phyloP scores from a whole-genome alignment of 1,139 yeast genomes.

The Suhomyces chickasaworum region DNA sequence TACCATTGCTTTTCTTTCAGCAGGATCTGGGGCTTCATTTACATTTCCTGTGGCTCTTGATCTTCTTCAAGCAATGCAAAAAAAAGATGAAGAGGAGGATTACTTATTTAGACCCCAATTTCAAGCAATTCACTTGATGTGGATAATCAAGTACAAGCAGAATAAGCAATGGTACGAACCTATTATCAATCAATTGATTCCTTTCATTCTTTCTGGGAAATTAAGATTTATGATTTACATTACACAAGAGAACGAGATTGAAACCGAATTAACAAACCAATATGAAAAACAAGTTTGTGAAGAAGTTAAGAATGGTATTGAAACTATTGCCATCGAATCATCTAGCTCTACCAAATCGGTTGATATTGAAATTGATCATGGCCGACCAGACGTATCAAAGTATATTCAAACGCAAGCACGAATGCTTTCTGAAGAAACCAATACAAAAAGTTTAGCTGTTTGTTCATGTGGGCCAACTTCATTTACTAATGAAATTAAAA shows the following conservation, averaged over 20 bases:
- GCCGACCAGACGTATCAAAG: conserved; percentile 12
- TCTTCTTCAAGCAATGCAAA: conserved; percentile 28
- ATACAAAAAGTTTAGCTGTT: conserved; percentile 31
- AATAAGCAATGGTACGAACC: conserved; percentile 43
- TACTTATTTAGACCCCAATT: conserved; percentile 35
- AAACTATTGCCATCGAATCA: neutral
- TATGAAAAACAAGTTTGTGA: neutral
- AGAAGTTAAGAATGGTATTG: neutral
- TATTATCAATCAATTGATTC: conserved; percentile 30
- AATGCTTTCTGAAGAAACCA: conserved; percentile 4
- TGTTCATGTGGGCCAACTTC: conserved; percentile 40
- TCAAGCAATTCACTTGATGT: conserved; percentile 33
- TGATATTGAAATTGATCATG: conserved; percentile 3
- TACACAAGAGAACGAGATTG: conserved; percentile 19
- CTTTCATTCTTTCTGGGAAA: conserved; percentile 27
- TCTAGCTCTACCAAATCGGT: neutral
- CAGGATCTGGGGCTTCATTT: conserved; percentile 52
- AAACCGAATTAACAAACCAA: neutral
- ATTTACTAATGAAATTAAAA: conserved; percentile 30
- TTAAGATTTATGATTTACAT: conserved; percentile 28
- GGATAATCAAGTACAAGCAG: conserved; percentile 33
- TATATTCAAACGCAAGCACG: conserved; percentile 9
- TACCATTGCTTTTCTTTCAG: conserved; percentile 40
- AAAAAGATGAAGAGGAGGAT: conserved; percentile 32
- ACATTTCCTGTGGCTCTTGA: conserved; percentile 48